phyloP scores from a whole-genome alignment of 2,329 filamentous ascomycete species.

The Alternaria alternata region DNA sequence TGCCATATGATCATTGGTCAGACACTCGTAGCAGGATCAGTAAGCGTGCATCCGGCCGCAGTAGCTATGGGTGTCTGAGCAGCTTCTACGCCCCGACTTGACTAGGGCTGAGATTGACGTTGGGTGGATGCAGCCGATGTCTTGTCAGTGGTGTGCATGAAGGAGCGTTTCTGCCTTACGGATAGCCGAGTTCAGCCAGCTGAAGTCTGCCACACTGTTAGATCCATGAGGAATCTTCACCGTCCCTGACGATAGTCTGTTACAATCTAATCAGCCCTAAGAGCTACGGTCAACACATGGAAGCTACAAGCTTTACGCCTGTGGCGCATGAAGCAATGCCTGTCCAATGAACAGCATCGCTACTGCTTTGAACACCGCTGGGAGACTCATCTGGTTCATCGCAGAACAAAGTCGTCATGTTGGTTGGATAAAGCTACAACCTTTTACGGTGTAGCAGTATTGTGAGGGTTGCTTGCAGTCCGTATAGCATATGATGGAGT shows the following conservation, averaged over 20 bases:
- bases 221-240: not conserved
- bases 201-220: not conserved
- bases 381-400: not conserved
- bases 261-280: not conserved
- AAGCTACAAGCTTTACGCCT: not conserved
- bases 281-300: not conserved
- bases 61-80: not conserved
- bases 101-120: not conserved
- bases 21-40: not conserved
- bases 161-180: not conserved
- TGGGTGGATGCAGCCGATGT: not conserved
- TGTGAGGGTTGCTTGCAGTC: not conserved
- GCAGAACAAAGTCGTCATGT: not conserved
- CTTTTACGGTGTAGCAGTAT: slow-evolving; percentile 4
- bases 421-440: not conserved
- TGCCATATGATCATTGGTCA: not conserved
- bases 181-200: not conserved
- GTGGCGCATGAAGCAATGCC: not conserved
- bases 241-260: not conserved
- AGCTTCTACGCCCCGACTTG: not conserved
- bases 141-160: not conserved
- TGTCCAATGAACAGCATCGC: not conserved
- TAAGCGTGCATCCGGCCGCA: not conserved
- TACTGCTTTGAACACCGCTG: not conserved
- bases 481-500: not conserved